Conservation (phyloP, 805 yeast species). For the Ogataea haglerorum region DNA sequence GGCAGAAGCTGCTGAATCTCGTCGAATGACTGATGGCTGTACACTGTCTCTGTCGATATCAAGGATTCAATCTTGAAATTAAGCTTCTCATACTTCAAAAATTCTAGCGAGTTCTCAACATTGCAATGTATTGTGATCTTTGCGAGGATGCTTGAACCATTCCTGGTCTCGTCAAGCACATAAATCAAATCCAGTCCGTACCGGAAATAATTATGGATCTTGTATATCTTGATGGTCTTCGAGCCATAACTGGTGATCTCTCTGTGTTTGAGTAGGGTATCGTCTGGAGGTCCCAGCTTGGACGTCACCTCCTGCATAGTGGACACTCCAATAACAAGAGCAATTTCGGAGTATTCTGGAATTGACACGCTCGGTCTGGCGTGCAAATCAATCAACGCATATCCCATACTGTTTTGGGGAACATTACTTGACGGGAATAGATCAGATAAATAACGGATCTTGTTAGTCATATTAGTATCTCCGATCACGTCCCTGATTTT, state of each 20-base stretch:
- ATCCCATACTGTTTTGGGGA: too few species aligned
- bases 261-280: conserved; percentile 37
- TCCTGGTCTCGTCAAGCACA: conserved; percentile 31
- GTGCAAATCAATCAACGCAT: too few species aligned
- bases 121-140: conserved; percentile 53
- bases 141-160: conserved; percentile 35
- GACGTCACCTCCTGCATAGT: conserved; percentile 47
- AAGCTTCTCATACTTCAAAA: conserved; percentile 52
- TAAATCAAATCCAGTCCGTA: conserved; percentile 55
- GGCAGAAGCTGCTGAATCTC: background rate
- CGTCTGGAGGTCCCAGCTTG: conserved; percentile 56
- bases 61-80: conserved; percentile 24
- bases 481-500: conserved; percentile 4
- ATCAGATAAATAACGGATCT: too few species aligned
- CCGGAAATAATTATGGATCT: conserved; percentile 55
- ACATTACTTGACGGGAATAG: too few species aligned
- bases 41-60: background rate
- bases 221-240: conserved; percentile 6
- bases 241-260: conserved; percentile 32
- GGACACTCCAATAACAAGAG: conserved; percentile 37
- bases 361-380: too few species aligned
- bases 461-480: background rate
- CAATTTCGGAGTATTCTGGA: background rate
- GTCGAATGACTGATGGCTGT: conserved; percentile 4
- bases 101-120: conserved; percentile 47